Conservation (phyloP, 225 moss, liverwort and hornwort species). For the Lunularia cruciata region DNA sequence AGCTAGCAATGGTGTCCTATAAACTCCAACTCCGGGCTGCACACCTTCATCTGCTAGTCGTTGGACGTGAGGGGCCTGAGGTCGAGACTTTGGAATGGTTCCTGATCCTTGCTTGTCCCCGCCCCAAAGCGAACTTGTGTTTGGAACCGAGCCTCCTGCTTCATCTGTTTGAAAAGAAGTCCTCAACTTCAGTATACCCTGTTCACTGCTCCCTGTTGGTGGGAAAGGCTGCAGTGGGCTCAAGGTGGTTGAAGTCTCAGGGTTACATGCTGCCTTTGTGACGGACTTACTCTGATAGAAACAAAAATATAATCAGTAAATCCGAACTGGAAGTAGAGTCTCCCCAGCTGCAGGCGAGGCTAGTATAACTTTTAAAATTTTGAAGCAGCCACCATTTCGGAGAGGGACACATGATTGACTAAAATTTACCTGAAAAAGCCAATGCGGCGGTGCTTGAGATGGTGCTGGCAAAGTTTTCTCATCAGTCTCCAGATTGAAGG, state of each 20-base stretch:
- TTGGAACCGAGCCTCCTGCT: slow-evolving; percentile 13
- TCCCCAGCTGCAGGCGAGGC: too few relatives aligned
- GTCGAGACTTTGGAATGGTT: slow-evolving; percentile 18
- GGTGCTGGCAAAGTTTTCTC: slow-evolving; percentile 29
- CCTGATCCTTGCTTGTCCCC: slow-evolving; percentile 34
- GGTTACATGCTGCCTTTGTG: slow-evolving; percentile 28
- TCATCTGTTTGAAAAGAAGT: slow-evolving; percentile 19
- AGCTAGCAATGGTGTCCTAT: slow-evolving; percentile 10
- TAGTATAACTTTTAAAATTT: not conserved
- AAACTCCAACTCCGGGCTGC: slow-evolving; percentile 24
- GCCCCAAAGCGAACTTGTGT: slow-evolving; percentile 17
- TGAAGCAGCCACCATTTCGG: slow-evolving; percentile 2
- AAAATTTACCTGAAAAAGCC: slow-evolving; percentile 44
- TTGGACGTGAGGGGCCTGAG: slow-evolving; percentile 29
- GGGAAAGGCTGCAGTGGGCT: slow-evolving; percentile 34
- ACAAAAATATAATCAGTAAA: not conserved
- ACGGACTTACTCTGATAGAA: slow-evolving; percentile 21
- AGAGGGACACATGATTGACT: not conserved
- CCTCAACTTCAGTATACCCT: slow-evolving; percentile 24
- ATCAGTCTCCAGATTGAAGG: slow-evolving; percentile 42
- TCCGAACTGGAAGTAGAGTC: too few relatives aligned
- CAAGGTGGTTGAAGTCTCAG: slow-evolving; percentile 18
- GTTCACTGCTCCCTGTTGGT: slow-evolving; percentile 33
- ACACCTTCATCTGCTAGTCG: slow-evolving; percentile 28
- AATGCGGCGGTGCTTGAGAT: slow-evolving; percentile 31